Evolutionary conservation across 2,329 filamentous ascomycete genomes (phyloP), one percentile per base, ranked within the genome.

Genomic region (Fusarium sp.): DNA sequence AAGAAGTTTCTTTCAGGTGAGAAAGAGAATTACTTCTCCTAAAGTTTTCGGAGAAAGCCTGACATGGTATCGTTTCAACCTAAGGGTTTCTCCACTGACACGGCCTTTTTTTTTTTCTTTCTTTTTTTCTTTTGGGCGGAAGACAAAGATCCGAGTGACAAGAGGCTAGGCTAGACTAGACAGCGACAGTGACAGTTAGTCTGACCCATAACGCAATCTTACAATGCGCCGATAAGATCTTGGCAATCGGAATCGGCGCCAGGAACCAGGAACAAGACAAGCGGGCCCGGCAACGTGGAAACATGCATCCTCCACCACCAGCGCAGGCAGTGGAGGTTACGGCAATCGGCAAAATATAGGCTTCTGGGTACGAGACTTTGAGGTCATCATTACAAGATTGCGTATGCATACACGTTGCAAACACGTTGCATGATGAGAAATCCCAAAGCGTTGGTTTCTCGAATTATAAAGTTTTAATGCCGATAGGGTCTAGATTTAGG

Each of bases 181-280:
- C n/a, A n/a, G n/a, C n/a, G n/a, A n/a, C n/a, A 56, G 57, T 63
- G 50, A 58, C n/a, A n/a, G n/a, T 14, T 43, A 35, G 36, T 46
- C 49, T 50, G 58, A 40, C 60, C 60, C 60, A 58, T 60, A 31
- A 36, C 17, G 53, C n/a, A 60, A 60, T 60, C 43, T 58, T 58
- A 60, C 23, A 9, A 42, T 36, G 21, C 9, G 23, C 31, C 42
- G 31, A 37, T 58, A 18, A 42, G 14, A 21, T 15, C 43, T 63
- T 63, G 50, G 50, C 49, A 39, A 36, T 33, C 29, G 29, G 29
- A 8, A 31, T 18, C 17, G 49, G 43, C 21, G 42, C 57, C 18
- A 40, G 37, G 20, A 33, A 54, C 29, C 29, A 31, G 29, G 29
- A 31, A 31, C 29, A 13, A 11, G 29, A 11, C 5, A 10, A 8